Evolutionary conservation across 1,284 basidiomycete genomes (phyloP), one percentile per base, ranked within the genome.

Genomic region (Fomitopsis schrenkii): DNA sequence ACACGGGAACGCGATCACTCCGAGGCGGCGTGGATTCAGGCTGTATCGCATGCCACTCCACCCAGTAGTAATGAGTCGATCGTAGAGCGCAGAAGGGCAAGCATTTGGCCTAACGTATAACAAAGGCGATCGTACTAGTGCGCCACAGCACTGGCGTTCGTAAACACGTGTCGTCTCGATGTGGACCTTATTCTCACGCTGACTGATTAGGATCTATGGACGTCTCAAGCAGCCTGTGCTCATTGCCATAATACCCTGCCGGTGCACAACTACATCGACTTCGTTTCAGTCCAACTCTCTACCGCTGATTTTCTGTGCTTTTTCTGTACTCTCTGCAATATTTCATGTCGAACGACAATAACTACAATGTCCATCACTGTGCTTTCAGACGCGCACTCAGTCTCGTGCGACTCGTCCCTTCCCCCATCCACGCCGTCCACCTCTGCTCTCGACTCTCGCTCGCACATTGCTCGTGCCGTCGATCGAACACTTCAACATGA

Each of bases 361-460:
- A 17, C 22, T 35, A 35, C 44, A 60, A 41, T 33, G 42, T 33
- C 33, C 17, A 54, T 45, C 35, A 56, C 55, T 60, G 62, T 62
- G 15, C 63, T 65, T 61, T 66, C 65, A 19, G 68, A 67, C 62
- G 59, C 62, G 50, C 64, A 70, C 53, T 68, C 68, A 55, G 63
- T 63, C 58, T 60, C 63, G 52, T 67, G 67, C 62, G 65, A 68
- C 63, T 64, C 70, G 15, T 71, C 70, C 42, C 67, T 70, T 58
- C 63, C 66, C 30, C 64, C 65, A 28, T 70, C 71, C 60, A 68
- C 68, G 53, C 65, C 67, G 15, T 64, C 63, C 42, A 66, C 66
- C 41, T 68, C 68, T 14, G 61, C 68, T 42, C 61, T 68, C 68
- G 61, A 66, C 63, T 66, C 70, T 59, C 54, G 55, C 57, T 59